Evolutionary conservation across 2,329 filamentous ascomycete genomes (phyloP).

Genomic region (Cephalotrichum gorgonifer): DNA sequence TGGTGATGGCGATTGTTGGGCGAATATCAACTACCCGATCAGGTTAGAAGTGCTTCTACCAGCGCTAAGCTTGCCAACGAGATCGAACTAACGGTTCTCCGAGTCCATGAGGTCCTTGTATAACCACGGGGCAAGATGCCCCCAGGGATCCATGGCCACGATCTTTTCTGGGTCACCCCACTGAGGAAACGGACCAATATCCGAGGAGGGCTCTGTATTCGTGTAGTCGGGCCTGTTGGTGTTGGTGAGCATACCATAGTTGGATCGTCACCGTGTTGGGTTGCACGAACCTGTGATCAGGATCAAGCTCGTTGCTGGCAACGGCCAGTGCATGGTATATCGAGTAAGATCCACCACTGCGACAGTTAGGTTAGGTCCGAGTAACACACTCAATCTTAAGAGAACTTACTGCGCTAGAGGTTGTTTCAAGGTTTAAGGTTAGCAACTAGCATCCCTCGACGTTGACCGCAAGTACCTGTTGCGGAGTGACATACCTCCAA

Average conservation of each 20-base stretch:
- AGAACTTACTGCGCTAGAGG: slow-evolving; percentile 23
- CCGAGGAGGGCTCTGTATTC: slow-evolving; percentile 81
- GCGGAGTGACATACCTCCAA: slow-evolving; percentile 38
- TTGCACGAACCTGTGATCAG: slow-evolving; percentile 55
- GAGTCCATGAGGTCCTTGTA: slow-evolving; percentile 70
- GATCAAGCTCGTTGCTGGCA: slow-evolving; percentile 77
- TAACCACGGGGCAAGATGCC: slow-evolving; percentile 76
- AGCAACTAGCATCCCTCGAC: slow-evolving; percentile 11
- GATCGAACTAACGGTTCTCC: slow-evolving; percentile 51
- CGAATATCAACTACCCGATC: slow-evolving; percentile 81
- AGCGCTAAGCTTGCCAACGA: too few species aligned
- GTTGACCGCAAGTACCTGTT: slow-evolving; percentile 9
- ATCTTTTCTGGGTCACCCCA: slow-evolving; percentile 92
- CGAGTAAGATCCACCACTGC: slow-evolving; percentile 74
- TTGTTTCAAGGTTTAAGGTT: background rate
- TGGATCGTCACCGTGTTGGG: background rate
- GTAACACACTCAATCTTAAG: background rate
- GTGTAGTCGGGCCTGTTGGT: slow-evolving; percentile 48
- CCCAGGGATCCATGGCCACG: slow-evolving; percentile 92
- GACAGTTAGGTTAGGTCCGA: background rate
- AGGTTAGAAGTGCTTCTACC: too few species aligned
- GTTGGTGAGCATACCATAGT: background rate
- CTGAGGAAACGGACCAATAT: slow-evolving; percentile 79
- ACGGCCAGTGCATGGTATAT: slow-evolving; percentile 93
- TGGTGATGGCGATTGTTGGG: slow-evolving; percentile 84